A percentile compares a stretch with the other conserved stretches of the same genome.
phyloP scores from a whole-genome alignment of 2,329 filamentous ascomycete species.

The Escovopsis sp. region DNA sequence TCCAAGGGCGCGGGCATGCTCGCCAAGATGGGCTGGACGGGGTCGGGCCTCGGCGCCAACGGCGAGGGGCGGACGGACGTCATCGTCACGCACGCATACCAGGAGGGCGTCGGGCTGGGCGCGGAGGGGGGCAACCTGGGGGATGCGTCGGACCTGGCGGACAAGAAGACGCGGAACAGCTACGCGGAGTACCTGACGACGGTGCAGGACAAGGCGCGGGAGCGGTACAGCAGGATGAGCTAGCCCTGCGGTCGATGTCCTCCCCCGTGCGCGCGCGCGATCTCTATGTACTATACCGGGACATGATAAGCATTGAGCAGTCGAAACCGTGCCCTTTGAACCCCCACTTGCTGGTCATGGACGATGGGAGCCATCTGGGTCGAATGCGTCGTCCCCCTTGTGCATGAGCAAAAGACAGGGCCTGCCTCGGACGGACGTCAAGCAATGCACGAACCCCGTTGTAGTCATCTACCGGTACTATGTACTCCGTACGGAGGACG shows the following conservation, averaged over 20 bases:
- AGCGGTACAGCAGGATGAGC: conserved; percentile 45
- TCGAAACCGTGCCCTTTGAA: too few species aligned
- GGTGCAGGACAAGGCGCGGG: conserved; percentile 50
- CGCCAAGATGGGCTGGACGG: conserved; percentile 61
- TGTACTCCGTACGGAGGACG: too few species aligned
- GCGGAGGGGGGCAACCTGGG: conserved; percentile 56
- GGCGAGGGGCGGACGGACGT: conserved; percentile 49
- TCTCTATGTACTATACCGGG: too few species aligned
- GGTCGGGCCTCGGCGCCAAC: conserved; percentile 48
- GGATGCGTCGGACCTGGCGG: conserved; percentile 50
- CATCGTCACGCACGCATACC: conserved; percentile 49
- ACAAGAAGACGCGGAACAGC: conserved; percentile 42
- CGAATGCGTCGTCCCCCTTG: too few species aligned
- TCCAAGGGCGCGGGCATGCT: conserved; percentile 54
- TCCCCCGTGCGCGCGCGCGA: too few species aligned
- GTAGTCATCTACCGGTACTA: too few species aligned
- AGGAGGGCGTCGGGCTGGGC: conserved; percentile 54
- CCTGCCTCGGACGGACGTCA: too few species aligned
- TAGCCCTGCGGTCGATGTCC: conserved; percentile 1
- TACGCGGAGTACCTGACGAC: conserved; percentile 50
- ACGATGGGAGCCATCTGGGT: too few species aligned
- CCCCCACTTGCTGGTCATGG: too few species aligned
- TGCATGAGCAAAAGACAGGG: too few species aligned
- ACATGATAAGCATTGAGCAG: too few species aligned
- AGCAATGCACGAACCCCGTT: too few species aligned